Conservation (phyloP, 169 alveolate species). For the Perkinsus olseni region DNA sequence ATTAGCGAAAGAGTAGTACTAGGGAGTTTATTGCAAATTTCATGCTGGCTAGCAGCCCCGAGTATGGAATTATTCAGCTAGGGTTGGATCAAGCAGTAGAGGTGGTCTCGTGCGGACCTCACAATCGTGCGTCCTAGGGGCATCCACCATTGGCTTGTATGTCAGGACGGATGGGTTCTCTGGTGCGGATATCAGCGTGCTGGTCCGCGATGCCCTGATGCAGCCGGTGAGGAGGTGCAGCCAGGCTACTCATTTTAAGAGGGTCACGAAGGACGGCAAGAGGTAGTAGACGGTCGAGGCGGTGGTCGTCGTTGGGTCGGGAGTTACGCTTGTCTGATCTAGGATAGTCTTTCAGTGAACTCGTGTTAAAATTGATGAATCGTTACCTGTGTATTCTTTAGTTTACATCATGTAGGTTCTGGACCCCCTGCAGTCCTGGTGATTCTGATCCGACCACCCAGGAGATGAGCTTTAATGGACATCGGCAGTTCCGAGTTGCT, state of each 20-base stretch:
- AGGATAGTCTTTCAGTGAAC: no score
- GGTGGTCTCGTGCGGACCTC: background rate
- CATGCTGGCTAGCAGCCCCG: conserved; percentile 59
- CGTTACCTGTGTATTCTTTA: no score
- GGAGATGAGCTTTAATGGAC: conserved; percentile 55
- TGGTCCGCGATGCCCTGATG: conserved; percentile 78
- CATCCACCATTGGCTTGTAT: background rate
- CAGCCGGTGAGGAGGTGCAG: conserved; percentile 79
- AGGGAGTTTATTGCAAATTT: conserved; percentile 46
- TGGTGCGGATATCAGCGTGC: conserved; percentile 78
- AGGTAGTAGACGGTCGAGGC: background rate
- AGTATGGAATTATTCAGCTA: conserved; percentile 18
- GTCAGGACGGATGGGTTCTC: conserved; percentile 71
- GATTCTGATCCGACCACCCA: conserved; percentile 51
- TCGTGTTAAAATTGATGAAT: no score
- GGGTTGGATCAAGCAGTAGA: background rate
- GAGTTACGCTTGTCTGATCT: no score
- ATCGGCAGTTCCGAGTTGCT: conserved; percentile 53
- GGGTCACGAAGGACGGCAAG: conserved; percentile 44
- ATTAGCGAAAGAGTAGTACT: conserved; percentile 40
- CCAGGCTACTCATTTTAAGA: conserved; percentile 66
- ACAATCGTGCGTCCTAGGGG: background rate
- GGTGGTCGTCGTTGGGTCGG: no score
- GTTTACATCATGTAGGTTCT: conserved; percentile 16
- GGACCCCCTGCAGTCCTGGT: conserved; percentile 54